Conservation (phyloP, 257 asterid genomes). For the Striga asiatica region DNA sequence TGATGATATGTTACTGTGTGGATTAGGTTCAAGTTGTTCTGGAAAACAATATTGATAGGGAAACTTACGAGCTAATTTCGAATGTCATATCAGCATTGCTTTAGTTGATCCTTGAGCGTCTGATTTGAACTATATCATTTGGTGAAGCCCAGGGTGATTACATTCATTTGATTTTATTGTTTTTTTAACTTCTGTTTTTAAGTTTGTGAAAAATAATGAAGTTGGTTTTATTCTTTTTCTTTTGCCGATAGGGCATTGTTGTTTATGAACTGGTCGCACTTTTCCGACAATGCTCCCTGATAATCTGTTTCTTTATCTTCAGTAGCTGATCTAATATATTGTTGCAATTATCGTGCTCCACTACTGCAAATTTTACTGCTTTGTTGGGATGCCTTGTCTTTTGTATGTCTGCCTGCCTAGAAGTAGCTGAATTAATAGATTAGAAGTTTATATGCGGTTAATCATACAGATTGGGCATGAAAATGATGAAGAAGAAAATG, state of each 20-base stretch:
- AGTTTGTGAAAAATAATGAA: not conserved
- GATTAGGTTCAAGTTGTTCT: not conserved
- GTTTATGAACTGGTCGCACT: no score
- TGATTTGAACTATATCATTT: no score
- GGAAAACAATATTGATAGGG: not conserved
- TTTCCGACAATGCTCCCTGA: no score
- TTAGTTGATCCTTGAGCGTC: no score
- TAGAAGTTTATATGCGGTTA: not conserved
- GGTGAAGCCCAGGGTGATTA: not conserved
- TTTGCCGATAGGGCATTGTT: no score
- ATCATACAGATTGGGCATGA: slow-evolving; percentile 37
- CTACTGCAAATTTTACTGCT: slow-evolving; percentile 1
- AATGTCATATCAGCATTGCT: not conserved
- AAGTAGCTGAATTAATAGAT: slow-evolving; percentile 2
- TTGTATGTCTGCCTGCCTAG: not conserved
- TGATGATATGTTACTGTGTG: no score
- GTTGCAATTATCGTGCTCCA: not conserved
- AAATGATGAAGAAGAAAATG: slow-evolving; percentile 44
- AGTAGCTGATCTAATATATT: not conserved
- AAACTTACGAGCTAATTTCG: not conserved
- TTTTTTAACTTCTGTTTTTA: not conserved
- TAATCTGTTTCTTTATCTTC: no score
- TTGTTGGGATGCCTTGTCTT: not conserved
- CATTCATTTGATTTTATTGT: not conserved
- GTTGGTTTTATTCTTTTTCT: no score